Evolutionary conservation across 257 asterid genomes (phyloP), one percentile per base, ranked within the genome.

Genomic region (Penstemon newberryi): DNA sequence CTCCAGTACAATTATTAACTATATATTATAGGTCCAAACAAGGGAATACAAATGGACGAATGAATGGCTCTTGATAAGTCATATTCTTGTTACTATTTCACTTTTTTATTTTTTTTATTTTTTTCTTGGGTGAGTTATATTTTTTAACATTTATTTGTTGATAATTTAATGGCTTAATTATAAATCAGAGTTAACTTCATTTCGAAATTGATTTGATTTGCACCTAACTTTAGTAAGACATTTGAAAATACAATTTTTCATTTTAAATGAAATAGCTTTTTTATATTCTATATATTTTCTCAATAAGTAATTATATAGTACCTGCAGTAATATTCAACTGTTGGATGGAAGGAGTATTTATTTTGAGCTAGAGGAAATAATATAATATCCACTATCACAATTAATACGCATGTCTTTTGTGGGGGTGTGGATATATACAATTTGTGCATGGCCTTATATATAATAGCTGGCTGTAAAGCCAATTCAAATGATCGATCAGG

Each of bases 401-500:
- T 62, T 51, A 62, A 56, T 63, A 51, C n/a, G 37, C 10, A 47
- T 60, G 74, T 67, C 68, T 65, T 5, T 45, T 71, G 56, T 68
- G 50, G n/a, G 18, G 54, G 50, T 77, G 78, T 78, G 70, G 82
- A 3, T 9, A 64, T 44, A 68, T 72, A 50, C 33, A 25, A 67
- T 67, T 67, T 52, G 64, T 46, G 6, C 19, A 70, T 49, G 63
- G 77, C 56, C 67, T 63, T 43, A 51, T 52, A 25, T 25, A 25
- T 1, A 25, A 0, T 25, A 65, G 65, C 73, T 69, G 45, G 64
- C 70, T 13, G 50, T 7, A 45, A 60, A 19, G 39, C 71, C 73
- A 73, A 56, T 71, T 67, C 71, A 71, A 78, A 74, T 73, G 52
- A 66, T 25, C 18, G 33, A 25, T 65, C 33, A 73, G 66, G 72